phyloP scores from a whole-genome alignment of 345 rosid species.

The Garcia nutans region DNA sequence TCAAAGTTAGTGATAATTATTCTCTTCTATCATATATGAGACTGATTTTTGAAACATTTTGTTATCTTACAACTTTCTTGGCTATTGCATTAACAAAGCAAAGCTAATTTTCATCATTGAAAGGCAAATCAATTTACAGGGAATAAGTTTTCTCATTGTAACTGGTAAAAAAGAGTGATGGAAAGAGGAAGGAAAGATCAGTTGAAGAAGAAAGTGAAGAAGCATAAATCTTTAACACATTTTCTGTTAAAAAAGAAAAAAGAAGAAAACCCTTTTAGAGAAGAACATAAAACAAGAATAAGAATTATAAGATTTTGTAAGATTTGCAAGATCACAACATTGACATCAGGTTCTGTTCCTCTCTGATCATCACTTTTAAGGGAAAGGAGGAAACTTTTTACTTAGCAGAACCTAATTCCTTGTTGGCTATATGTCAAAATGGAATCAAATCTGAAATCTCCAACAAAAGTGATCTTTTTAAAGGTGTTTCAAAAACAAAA shows the following conservation, averaged over 20 bases:
- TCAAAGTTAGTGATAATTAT: conserved; percentile 3
- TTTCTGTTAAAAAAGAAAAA: conserved; percentile 30
- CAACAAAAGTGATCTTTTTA: neutral
- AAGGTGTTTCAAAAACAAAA: conserved; percentile 15
- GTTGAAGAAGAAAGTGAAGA: conserved; percentile 5
- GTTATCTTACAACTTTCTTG: neutral
- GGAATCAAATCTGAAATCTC: conserved; percentile 38
- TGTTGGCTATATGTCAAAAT: conserved; percentile 9
- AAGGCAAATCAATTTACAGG: conserved; percentile 12
- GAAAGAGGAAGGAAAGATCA: conserved; percentile 14
- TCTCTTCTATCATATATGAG: neutral
- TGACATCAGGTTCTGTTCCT: conserved; percentile 19
- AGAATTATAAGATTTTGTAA: conserved; percentile 33
- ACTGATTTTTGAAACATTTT: neutral
- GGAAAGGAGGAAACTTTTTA: neutral
- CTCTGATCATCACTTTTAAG: neutral
- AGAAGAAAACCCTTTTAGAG: conserved; percentile 14
- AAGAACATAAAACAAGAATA: conserved; percentile 33
- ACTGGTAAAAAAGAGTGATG: conserved; percentile 2
- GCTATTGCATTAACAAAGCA: conserved; percentile 17
- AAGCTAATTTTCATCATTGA: conserved; percentile 11
- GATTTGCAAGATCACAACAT: conserved; percentile 18
- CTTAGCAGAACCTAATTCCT: conserved; percentile 44
- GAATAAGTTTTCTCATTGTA: conserved; percentile 25
- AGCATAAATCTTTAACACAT: neutral